Evolutionary conservation across 345 rosid species (phyloP).

Genomic region (Arabidopsis suecica): DNA sequence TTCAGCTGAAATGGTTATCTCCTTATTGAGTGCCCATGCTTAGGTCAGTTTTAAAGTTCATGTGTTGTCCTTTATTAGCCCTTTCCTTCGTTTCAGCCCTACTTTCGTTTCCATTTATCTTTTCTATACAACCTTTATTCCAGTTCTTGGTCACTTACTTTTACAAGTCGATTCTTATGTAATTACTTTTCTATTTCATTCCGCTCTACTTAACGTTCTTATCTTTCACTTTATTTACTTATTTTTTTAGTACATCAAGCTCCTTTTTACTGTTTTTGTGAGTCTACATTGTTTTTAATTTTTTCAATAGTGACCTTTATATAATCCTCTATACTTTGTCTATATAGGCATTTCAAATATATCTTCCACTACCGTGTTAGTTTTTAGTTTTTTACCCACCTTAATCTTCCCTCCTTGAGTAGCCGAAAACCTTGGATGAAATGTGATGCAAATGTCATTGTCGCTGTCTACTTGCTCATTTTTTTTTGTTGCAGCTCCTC

Average conservation of each 20-base stretch:
- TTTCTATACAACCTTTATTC: constrained; percentile 46
- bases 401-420: not conserved
- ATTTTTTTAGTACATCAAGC: not conserved
- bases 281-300: not conserved
- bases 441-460: constrained; percentile 1
- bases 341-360: constrained; percentile 2
- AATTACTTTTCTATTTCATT: constrained; percentile 39
- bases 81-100: constrained; percentile 60
- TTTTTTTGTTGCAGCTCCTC: constrained; percentile 14
- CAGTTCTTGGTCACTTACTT: constrained; percentile 48
- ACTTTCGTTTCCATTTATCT: constrained; percentile 57
- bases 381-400: constrained; percentile 3
- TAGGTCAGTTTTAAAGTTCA: constrained; percentile 92
- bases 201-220: constrained; percentile 21
- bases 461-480: constrained; percentile 11
- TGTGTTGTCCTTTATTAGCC: constrained; percentile 62
- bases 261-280: constrained; percentile 3
- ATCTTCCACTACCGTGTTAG: not conserved
- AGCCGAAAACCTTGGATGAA: not conserved
- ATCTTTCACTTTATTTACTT: constrained; percentile 24
- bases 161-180: constrained; percentile 19
- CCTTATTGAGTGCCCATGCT: constrained; percentile 69
- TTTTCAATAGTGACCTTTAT: not conserved
- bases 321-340: constrained; percentile 1
- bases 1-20: constrained; percentile 89